Base-by-base conservation (phyloP, 306 rosid genomes). In the Glycine latifolia region DNA sequence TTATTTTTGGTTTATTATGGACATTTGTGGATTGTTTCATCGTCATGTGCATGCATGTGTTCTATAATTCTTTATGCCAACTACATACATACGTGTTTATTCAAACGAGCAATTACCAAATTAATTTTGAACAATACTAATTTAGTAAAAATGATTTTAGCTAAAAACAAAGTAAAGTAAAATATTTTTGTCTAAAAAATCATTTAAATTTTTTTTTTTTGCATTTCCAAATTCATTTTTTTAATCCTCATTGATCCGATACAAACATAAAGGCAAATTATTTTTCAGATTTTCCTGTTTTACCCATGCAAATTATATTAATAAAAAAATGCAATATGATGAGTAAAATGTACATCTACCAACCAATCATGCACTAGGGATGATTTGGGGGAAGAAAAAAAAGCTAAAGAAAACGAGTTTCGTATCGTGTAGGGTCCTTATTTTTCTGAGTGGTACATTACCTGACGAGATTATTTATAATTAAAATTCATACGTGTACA, bases 361-460 rank as follows among this genome's bases (percentile, higher is more conserved):
- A 46, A 37, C 14, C 65, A 80, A 80, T 61, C 58, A 80, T 72
- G 54, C 71, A 60, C 5, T 47, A 31, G 0, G 33, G 33, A 4
- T 60, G 65, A 80, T 70, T 66, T 76, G 87, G 58, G 46, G 17
- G 12, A 52, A 44, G 5, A 67, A 60, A 49, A 8, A 66, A 55
- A 6, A 26, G 2, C 43, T 35, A 54, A 62, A 44, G 0, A 2
- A 35, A 60, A 44, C 48, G 70, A 49, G 71, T 80, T 80, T 60
- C 76, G 81, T 72, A 67, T 60, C 76, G 81, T 72, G 81, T 72
- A 67, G 80, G 83, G 71, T 83, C 76, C 74, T 76, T 39, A 56
- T 26, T 79, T 63, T 71, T 62, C 46, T 20, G 13, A 71, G 83
- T 76, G 85, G 37, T 52, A 16, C 10, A 54, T 49, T 31, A 39